Conservation (phyloP, 2,329 filamentous ascomycete genomes). For the Paraphoma sp. region DNA sequence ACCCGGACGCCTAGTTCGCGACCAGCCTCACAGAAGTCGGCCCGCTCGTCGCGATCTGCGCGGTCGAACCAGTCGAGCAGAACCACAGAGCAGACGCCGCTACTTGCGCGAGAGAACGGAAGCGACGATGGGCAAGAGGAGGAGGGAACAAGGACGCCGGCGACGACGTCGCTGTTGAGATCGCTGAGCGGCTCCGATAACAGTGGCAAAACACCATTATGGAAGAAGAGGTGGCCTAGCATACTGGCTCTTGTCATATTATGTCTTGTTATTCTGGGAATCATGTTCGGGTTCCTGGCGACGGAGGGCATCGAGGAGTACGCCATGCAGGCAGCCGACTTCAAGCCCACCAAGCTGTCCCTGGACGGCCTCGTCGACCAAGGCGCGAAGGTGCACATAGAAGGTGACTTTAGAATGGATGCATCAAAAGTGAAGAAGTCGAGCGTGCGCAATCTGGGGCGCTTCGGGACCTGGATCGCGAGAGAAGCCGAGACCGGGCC, state of each 20-base stretch:
- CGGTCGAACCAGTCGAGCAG: constrained; percentile 39
- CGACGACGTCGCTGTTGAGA: constrained; percentile 45
- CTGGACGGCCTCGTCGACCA: constrained; percentile 82
- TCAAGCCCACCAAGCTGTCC: constrained; percentile 83
- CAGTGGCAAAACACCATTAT: constrained; percentile 34
- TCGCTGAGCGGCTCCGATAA: constrained; percentile 37
- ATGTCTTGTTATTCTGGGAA: constrained; percentile 66
- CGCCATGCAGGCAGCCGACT: constrained; percentile 78
- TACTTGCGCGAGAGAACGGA: constrained; percentile 41
- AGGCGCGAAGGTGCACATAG: constrained; percentile 79
- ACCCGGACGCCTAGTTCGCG: constrained; percentile 46
- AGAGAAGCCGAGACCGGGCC: constrained; percentile 75
- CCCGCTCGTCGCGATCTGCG: constrained; percentile 40
- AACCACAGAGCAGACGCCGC: constrained; percentile 50
- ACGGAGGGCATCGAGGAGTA: constrained; percentile 85
- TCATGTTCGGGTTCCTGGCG: constrained; percentile 84
- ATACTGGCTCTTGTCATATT: constrained; percentile 74
- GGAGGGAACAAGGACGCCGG: constrained; percentile 31
- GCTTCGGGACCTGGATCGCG: constrained; percentile 80
- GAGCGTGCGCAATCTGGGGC: constrained; percentile 76
- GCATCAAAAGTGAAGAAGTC: constrained; percentile 74
- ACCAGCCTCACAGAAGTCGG: constrained; percentile 46
- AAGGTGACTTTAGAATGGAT: constrained; percentile 83
- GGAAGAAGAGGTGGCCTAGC: constrained; percentile 74
- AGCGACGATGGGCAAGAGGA: constrained; percentile 32